These are phyloP conservation scores for Puya raimondii DNA, from an alignment of 176 grass and related monocot genomes.

Conservation along the genomic window DNA sequence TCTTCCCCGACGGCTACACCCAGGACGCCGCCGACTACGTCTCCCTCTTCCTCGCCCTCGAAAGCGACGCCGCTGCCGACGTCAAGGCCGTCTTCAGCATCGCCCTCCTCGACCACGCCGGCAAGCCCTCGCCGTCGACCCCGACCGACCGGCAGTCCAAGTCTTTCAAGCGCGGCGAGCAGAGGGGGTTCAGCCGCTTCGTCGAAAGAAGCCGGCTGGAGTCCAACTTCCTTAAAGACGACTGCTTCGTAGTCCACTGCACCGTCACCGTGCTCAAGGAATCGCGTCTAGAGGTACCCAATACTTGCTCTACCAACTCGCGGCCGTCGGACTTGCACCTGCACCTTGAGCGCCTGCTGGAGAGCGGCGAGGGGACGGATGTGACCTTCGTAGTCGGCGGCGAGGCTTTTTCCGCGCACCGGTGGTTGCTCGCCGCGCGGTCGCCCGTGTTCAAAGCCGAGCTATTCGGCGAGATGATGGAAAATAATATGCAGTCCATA, in stretches of 20 bases:
- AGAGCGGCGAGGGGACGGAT: constrained; percentile 22
- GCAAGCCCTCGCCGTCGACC: neutral
- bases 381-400: constrained; percentile 23
- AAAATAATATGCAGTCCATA: constrained; percentile 8
- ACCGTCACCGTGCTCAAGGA: no score
- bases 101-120: constrained; percentile 22
- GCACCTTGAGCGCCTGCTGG: constrained; percentile 12
- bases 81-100: constrained; percentile 27
- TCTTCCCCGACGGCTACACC: constrained; percentile 34
- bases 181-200: no score
- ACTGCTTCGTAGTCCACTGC: no score
- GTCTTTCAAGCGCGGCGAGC: no score
- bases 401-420: constrained; percentile 15
- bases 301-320: neutral
- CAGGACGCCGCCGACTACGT: neutral
- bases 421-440: constrained; percentile 25
- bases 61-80: constrained; percentile 2
- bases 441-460: constrained; percentile 25
- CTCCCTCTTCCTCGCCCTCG: constrained; percentile 20
- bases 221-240: no score
- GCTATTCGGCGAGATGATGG: constrained; percentile 29
- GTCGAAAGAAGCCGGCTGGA: no score
- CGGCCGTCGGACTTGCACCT: neutral
- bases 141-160: no score
- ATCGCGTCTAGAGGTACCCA: neutral